Evolutionary conservation across 495 filamentous ascomycete species (phyloP), one percentile per base, ranked within the genome.

Genomic region (Pseudoneurospora amorphoporcata): DNA sequence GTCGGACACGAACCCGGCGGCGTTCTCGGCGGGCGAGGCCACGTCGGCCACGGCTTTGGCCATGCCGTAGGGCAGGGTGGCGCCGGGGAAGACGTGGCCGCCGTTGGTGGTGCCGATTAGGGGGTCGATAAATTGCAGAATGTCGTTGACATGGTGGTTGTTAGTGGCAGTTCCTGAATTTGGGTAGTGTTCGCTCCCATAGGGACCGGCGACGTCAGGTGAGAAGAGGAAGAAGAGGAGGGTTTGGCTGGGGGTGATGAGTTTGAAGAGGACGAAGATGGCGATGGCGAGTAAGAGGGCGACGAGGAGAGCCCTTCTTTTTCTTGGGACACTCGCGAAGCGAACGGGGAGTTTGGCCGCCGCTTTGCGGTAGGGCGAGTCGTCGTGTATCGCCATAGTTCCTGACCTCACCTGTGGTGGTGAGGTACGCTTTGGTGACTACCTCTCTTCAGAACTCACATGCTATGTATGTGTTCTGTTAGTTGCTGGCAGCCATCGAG

Each of bases 21-120:
- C 88, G 58, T 89, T 88, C 69, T 92, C 90, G 10, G 83, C 87
- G 12, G 75, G 76, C 12, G 87, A 88, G 12, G 72, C 70, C 19
- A 79, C 78, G 77, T 93, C 91, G 32, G 91, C 87, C 0, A 91
- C 90, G 5, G 90, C 85, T 76, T 92, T 93, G 39, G 88, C 91
- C 89, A 93, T 91, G 71, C 84, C 75, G 78, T 90, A 93, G 19
- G 91, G 91, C 73, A 92, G 77, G 5, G 86, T 90, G 42, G 90
- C 90, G 3, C 91, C 91, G 17, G 90, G 88, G 71, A 93, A 93
- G 16, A 92, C 91, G 86, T 93, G 91, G 69, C 83, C 90, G 84
- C 81, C 89, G 76, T 90, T 88, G 29, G 84, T 82, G 3, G 88
- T 90, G 40, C 88, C 88, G 71, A 90, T 90, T 14, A 90, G 77